Base-by-base conservation (phyloP, 2,329 filamentous ascomycete species). In the Pseudomassariella vexata region DNA sequence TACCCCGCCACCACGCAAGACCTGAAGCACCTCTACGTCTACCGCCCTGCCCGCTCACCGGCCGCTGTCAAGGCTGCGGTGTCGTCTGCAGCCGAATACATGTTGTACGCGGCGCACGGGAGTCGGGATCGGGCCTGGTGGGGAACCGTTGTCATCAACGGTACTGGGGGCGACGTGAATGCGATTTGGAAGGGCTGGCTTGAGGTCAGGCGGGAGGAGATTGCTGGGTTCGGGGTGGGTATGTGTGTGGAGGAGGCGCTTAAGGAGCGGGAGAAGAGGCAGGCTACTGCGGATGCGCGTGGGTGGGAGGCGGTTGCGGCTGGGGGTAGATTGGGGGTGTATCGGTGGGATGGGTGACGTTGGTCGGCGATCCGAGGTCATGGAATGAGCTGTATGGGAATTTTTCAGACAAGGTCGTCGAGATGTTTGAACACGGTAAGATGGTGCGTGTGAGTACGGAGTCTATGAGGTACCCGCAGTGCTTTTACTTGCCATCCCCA, bases 111-210 rank as follows among this genome's bases (percentile, higher is more conserved):
- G 3, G 37, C 48, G 6, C 60, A 62, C 37, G 48, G 45, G 22
- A 74, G 68, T 39, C 56, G 59, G 5, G 51, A 44, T 17, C 62
- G 73, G 4, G 61, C 65, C 37, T 75, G 67, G 65, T 78, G 74
- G 73, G 73, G 74, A n/a, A 73, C 69, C 2, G 44, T 78, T 17
- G 63, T 77, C 5, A 43, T 76, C 23, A 70, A 68, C 8, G 62
- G 62, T 1, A 41, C 50, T 18, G 52, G 53, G 1, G 56, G 59
- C 14, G 46, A 58, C 30, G 38, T 58, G 24, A 45, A 50, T 7
- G 22, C 12, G 3, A 28, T 59, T 1, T 61, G 60, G 55, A 63
- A 55, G 37, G 73, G 73, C 8, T 78, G 73, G 73, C 44, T 76
- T 34, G 58, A 62, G 9, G 63, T 76, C 5, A 64, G 71, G 30